Evolutionary conservation across 169 alveolate species (phyloP).

Genomic region (Cyclospora cayetanensis): DNA sequence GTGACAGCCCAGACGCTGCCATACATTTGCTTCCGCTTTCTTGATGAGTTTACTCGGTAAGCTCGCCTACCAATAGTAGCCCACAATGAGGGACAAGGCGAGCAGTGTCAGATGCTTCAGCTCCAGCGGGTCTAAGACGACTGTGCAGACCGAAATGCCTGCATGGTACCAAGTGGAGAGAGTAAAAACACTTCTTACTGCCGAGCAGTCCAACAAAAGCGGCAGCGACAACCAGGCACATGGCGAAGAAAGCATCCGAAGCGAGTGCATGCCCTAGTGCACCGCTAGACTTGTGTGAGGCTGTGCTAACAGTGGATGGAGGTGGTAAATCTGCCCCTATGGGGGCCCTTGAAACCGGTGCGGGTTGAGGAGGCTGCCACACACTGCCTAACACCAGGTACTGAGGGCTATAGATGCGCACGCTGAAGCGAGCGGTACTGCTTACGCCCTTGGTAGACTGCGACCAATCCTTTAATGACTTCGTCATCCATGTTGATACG

Average conservation of each 20-base stretch:
- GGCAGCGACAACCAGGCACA: slow-evolving; percentile 68
- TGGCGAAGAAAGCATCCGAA: slow-evolving; percentile 69
- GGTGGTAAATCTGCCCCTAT: background rate
- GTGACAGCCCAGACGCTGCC: slow-evolving; percentile 81
- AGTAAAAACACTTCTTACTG: background rate
- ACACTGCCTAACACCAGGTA: slow-evolving; percentile 32
- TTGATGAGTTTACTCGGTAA: background rate
- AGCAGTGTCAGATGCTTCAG: slow-evolving; percentile 67
- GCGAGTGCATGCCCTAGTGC: slow-evolving; percentile 64
- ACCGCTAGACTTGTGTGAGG: background rate
- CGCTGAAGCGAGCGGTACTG: background rate
- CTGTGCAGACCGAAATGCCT: background rate
- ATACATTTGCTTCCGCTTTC: no score
- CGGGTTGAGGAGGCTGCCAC: slow-evolving; percentile 67
- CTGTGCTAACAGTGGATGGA: background rate
- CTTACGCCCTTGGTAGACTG: slow-evolving; percentile 72
- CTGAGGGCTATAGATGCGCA: background rate
- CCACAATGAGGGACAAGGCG: slow-evolving; percentile 71
- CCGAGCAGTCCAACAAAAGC: slow-evolving; percentile 70
- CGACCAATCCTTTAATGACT: slow-evolving; percentile 67
- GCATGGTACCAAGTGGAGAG: background rate
- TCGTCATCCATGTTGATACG: slow-evolving; percentile 74
- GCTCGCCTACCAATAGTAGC: slow-evolving; percentile 61
- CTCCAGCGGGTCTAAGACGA: slow-evolving; percentile 68
- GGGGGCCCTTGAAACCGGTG: slow-evolving; percentile 65